Base-by-base conservation (phyloP, 306 rosid species). In the Cicer arietinum region DNA sequence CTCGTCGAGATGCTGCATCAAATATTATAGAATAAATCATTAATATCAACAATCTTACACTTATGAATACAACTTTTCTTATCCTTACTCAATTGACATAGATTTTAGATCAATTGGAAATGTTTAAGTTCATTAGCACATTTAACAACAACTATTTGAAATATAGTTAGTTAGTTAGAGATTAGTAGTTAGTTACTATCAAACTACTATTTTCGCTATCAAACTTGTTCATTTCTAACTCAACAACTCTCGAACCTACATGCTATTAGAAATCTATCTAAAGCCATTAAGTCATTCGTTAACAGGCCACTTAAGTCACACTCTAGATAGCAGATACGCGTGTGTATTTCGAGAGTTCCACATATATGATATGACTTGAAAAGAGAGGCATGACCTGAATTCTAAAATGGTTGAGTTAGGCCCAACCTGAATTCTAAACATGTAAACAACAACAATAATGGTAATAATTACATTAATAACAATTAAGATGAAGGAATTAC, bases 1-100 rank as follows among this genome's bases (percentile, higher is more conserved):
- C 77, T 85, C 81, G 1, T 81, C 79, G 64, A 81, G 72, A 81
- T 81, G 81, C 81, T 78, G 75, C 82, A 74, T 35, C 68, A 62
- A 74, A 76, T 62, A 10, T 46, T 67, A 71, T 52, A 68, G 46
- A 76, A 77, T 35, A 68, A 73, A 37, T 6, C 35, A 60, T 59
- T 60, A 14, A 16, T 52, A 58, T 25, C 62, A 47, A 18, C 8
- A 53, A 50, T 43, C 4, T 43, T 43, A 17, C 25, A 6, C 39
- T 43, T 42, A 50, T 13, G 11, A 60, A 16, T 22, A 50, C 11
- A 47, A 42, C 16, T 59, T 72, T 13, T 71, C 22, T 37, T 60
- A 35, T 39, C n/a, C 8, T 61, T 25, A 57, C 41, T 10, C 77
- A 42, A 13, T 50, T 51, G 48, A 43, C 13, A 44, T 17, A 20